A percentile compares a stretch with the other conserved stretches of the same genome.
Evolutionary conservation across 768 basidiomycete species (phyloP).

Genomic region (Tricholoma hemisulphureum): DNA sequence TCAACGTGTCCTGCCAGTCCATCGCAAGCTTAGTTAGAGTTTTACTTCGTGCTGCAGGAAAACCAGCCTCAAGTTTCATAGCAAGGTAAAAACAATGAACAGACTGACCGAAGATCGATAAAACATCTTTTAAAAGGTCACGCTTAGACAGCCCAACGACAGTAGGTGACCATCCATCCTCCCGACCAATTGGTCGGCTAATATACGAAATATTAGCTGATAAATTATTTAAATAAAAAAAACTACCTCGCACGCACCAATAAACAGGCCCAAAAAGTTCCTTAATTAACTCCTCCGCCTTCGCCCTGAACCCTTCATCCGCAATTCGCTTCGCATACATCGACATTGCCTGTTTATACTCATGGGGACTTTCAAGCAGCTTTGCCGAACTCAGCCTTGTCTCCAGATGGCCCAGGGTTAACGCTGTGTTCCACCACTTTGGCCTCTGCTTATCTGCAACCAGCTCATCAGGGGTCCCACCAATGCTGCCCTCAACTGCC

Average conservation of each 20-base stretch:
- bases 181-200: slow-evolving; percentile 69
- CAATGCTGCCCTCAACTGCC: slow-evolving; percentile 47
- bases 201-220: slow-evolving; percentile 7
- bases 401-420: slow-evolving; percentile 89
- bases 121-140: slow-evolving; percentile 79
- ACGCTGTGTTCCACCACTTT: slow-evolving; percentile 77
- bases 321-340: slow-evolving; percentile 83
- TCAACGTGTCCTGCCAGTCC: slow-evolving; percentile 82
- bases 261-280: slow-evolving; percentile 91
- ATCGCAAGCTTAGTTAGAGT: slow-evolving; percentile 69
- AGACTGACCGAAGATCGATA: slow-evolving; percentile 71
- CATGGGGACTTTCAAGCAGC: slow-evolving; percentile 75
- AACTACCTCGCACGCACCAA: slow-evolving; percentile 57
- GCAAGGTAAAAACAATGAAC: neutral
- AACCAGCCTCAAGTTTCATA: neutral
- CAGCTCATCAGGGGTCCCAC: slow-evolving; percentile 32
- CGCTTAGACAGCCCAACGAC: slow-evolving; percentile 75
- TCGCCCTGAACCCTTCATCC: slow-evolving; percentile 83
- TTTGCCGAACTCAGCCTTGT: slow-evolving; percentile 71
- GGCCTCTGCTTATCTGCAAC: slow-evolving; percentile 52
- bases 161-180: slow-evolving; percentile 64
- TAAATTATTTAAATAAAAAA: neutral
- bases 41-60: slow-evolving; percentile 62
- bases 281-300: slow-evolving; percentile 88
- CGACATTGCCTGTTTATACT: slow-evolving; percentile 76